phyloP scores from a whole-genome alignment of 2,329 filamentous ascomycete species.

The Fusarium sp. region DNA sequence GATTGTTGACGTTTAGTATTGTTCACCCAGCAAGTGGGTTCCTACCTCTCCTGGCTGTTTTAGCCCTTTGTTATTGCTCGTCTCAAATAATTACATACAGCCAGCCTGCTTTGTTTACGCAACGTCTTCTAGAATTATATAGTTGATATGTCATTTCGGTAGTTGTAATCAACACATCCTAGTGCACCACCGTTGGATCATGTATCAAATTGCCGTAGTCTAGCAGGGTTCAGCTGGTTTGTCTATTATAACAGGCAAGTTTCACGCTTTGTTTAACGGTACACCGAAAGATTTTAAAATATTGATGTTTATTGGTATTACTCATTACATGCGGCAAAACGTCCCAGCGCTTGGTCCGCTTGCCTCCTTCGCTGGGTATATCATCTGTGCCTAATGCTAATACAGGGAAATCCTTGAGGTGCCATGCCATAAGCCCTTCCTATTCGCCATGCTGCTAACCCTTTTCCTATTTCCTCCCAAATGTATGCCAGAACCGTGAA shows the following conservation, averaged over 20 bases:
- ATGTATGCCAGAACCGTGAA: constrained; percentile 3
- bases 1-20: constrained; percentile 6
- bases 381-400: constrained; percentile 25
- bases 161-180: background rate
- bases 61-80: constrained; percentile 14
- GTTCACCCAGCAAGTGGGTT: constrained; percentile 14
- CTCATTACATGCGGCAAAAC: constrained; percentile 50
- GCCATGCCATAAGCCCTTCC: constrained; percentile 27
- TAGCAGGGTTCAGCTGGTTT: background rate
- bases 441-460: constrained; percentile 26
- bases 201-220: background rate
- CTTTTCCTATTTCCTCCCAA: constrained; percentile 5
- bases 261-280: constrained; percentile 19
- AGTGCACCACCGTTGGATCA: background rate
- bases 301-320: constrained; percentile 42
- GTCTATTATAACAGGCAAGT: background rate
- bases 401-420: constrained; percentile 30
- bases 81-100: background rate
- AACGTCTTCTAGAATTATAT: constrained; percentile 5
- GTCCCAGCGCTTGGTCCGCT: constrained; percentile 61
- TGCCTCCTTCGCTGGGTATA: constrained; percentile 41
- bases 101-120: constrained; percentile 1
- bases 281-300: background rate
- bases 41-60: constrained; percentile 11
- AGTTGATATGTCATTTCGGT: constrained; percentile 32